These are phyloP conservation scores for Pulveroboletus sp. DNA, from an alignment of 768 basidiomycete genomes.

Conservation along the genomic window DNA sequence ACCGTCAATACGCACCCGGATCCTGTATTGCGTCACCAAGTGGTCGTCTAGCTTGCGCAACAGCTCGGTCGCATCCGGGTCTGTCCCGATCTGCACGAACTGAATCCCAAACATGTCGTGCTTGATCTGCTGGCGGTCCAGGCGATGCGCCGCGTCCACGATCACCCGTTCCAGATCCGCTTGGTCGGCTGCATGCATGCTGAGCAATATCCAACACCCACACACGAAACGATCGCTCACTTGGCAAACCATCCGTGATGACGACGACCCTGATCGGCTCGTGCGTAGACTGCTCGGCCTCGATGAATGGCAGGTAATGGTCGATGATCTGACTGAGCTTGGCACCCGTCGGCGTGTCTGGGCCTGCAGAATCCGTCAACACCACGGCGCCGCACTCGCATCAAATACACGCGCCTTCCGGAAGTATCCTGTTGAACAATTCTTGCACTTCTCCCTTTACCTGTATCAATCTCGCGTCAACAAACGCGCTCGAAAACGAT, in stretches of 20 bases:
- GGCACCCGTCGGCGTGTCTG: constrained; percentile 38
- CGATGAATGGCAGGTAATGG: constrained; percentile 34
- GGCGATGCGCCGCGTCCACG: constrained; percentile 36
- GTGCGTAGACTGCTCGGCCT: constrained; percentile 25
- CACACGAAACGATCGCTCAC: constrained; percentile 20
- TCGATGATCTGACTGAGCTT: constrained; percentile 36
- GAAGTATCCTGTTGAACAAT: constrained; percentile 25
- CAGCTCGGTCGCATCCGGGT: constrained; percentile 35
- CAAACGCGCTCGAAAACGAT: neutral
- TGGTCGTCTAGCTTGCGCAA: constrained; percentile 40
- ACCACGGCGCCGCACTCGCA: neutral
- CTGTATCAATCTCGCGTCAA: constrained; percentile 9
- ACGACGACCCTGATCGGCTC: constrained; percentile 36
- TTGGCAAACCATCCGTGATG: constrained; percentile 40
- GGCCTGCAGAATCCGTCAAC: constrained; percentile 10
- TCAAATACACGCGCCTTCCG: constrained; percentile 17
- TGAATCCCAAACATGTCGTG: constrained; percentile 42
- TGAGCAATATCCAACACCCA: neutral
- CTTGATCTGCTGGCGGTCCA: constrained; percentile 34
- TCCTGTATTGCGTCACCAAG: constrained; percentile 29
- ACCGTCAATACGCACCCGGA: constrained; percentile 31
- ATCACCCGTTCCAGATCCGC: constrained; percentile 28
- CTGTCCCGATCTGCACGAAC: constrained; percentile 45
- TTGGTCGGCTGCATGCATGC: constrained; percentile 25
- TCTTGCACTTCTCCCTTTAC: constrained; percentile 18